Conservation (phyloP, 1,139 yeast genomes). For the Yamadazyma jaroonii region DNA sequence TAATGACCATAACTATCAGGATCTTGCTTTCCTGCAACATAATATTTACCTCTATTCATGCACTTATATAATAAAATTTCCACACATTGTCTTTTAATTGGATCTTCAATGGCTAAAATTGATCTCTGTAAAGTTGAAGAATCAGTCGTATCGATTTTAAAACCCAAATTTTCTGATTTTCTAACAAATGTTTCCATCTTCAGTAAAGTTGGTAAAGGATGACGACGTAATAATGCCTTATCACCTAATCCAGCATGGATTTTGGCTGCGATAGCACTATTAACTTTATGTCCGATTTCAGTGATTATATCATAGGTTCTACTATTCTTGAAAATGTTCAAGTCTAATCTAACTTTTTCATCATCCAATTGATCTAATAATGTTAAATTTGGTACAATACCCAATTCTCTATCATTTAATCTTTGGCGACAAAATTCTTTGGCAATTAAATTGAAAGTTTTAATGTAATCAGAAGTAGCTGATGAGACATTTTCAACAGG, state of each 20-base stretch:
- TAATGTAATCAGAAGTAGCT: conserved; percentile 66
- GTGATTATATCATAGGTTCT: conserved; percentile 59
- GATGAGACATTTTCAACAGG: conserved; percentile 38
- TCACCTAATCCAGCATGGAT: conserved; percentile 77
- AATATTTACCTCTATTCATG: conserved; percentile 81
- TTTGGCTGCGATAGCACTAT: conserved; percentile 81
- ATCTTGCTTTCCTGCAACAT: conserved; percentile 84
- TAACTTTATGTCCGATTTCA: conserved; percentile 80
- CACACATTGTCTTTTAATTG: conserved; percentile 65
- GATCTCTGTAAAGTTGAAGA: conserved; percentile 74
- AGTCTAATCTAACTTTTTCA: conserved; percentile 67
- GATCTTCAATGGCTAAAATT: conserved; percentile 61
- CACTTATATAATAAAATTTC: conserved; percentile 82
- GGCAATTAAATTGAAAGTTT: conserved; percentile 63
- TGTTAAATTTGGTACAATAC: conserved; percentile 56
- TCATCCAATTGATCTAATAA: conserved; percentile 82
- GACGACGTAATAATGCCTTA: conserved; percentile 81
- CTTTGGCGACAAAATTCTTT: conserved; percentile 74
- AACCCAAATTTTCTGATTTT: conserved; percentile 64
- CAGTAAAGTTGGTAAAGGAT: conserved; percentile 77
- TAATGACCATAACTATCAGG: conserved; percentile 78
- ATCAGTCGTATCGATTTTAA: conserved; percentile 69
- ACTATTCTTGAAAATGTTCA: conserved; percentile 70
- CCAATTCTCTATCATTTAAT: conserved; percentile 48
- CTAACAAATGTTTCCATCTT: conserved; percentile 79